Base-by-base conservation (phyloP, 345 rosid genomes). In the Camelina hispida region DNA sequence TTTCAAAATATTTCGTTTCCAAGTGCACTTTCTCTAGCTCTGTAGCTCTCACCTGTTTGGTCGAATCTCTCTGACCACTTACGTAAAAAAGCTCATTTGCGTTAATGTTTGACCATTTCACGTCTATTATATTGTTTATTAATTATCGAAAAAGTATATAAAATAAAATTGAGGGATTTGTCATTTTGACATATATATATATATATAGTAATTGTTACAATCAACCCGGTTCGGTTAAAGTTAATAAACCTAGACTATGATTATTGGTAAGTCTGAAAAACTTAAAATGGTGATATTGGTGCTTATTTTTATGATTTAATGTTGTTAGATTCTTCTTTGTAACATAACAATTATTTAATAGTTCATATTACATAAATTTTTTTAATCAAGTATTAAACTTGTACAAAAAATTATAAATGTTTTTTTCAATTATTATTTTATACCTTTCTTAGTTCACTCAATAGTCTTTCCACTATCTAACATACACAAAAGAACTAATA, bases 31-130 rank as follows among this genome's bases (percentile, higher is more conserved):
- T 47, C 58, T 43, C 71, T 9, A 64, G 30, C 28, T 25, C 28
- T 25, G 2, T 25, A 4, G 65, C 62, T 63, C 62, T 63, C 57
- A 44, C 58, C 57, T 14, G 7, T 65, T 73, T 74, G 78, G 66
- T 35, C 58, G 71, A 65, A 66, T 73, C 30, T 15, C 30, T 65
- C 78, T 66, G 67, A 59, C 79, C 16, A 67, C 47, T 34, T 48
- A 12, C 40, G 9, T 47, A 32, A 58, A 44, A 58, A 51, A 38
- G 15, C 73, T 68, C 62, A 25, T 40, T 67, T 75, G 55, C 73
- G 51, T 67, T 68, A 14, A 68, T 48, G 28, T 60, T 30, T 22
- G 68, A 75, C 73, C 62, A 73, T 63, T 63, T 63, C 38, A 25
- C 10, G 35, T 55, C 6, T 25, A 13, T 54, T 12, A 54, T 12